Conservation (phyloP, 2,329 filamentous ascomycete species). For the Aspergillus glaucus region DNA sequence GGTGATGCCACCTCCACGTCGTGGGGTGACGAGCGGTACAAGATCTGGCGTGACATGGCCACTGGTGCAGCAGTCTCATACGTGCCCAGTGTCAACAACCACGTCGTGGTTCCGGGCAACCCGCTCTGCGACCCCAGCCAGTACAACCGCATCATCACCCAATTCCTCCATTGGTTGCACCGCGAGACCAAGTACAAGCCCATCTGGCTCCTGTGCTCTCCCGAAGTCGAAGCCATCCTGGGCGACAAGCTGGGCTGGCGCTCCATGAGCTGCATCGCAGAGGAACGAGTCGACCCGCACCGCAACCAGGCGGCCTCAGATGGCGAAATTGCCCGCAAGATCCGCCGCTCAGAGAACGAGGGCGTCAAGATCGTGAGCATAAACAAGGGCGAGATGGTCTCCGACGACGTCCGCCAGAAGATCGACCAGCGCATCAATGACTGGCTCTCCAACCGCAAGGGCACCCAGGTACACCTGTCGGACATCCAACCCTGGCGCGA, state of each 20-base stretch:
- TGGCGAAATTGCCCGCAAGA: slow-evolving; percentile 64
- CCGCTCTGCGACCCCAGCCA: slow-evolving; percentile 77
- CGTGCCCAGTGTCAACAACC: slow-evolving; percentile 63
- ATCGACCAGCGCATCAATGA: slow-evolving; percentile 68
- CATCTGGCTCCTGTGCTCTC: slow-evolving; percentile 82
- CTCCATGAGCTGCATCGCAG: slow-evolving; percentile 78
- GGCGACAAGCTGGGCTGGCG: slow-evolving; percentile 79
- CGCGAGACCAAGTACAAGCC: slow-evolving; percentile 68
- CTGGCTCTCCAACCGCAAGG: slow-evolving; percentile 75
- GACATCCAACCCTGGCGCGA: slow-evolving; percentile 88
- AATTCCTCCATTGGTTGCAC: slow-evolving; percentile 69
- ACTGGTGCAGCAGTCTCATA: slow-evolving; percentile 83
- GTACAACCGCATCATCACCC: slow-evolving; percentile 64
- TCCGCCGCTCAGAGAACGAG: slow-evolving; percentile 72
- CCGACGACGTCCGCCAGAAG: slow-evolving; percentile 61
- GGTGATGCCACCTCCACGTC: slow-evolving; percentile 91
- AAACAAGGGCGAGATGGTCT: slow-evolving; percentile 55
- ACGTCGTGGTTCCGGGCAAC: slow-evolving; percentile 78
- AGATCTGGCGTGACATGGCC: slow-evolving; percentile 72
- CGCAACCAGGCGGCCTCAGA: slow-evolving; percentile 63
- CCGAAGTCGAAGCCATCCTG: slow-evolving; percentile 71
- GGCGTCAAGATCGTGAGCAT: slow-evolving; percentile 75
- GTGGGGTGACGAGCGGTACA: slow-evolving; percentile 83
- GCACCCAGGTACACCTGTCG: slow-evolving; percentile 81
- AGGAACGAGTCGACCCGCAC: slow-evolving; percentile 74